These are phyloP conservation scores for Salix purpurea DNA, from an alignment of 345 rosid genomes.

Conservation along the genomic window DNA sequence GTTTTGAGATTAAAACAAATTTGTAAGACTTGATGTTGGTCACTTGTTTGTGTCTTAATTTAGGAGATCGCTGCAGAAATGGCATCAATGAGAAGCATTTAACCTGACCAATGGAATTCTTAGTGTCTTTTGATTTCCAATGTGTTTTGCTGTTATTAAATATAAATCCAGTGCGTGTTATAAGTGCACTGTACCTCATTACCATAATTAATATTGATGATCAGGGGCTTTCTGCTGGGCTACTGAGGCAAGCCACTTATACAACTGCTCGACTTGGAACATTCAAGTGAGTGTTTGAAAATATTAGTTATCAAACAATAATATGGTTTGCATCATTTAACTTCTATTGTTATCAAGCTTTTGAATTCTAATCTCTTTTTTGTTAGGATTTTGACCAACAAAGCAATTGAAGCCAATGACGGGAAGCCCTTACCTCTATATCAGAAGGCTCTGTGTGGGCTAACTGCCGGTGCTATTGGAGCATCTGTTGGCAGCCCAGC, in stretches of 20 bases:
- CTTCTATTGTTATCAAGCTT: neutral
- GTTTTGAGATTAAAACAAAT: neutral
- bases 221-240: slow-evolving; percentile 92
- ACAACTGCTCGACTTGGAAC: slow-evolving; percentile 98
- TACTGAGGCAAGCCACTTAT: slow-evolving; percentile 95
- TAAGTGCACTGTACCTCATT: neutral
- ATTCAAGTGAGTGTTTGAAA: slow-evolving; percentile 58
- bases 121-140: neutral
- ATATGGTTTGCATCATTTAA: neutral
- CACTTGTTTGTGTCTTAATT: neutral
- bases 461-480: slow-evolving; percentile 99
- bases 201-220: neutral
- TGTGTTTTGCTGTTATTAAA: neutral
- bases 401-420: slow-evolving; percentile 83
- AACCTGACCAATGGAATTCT: neutral
- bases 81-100: neutral
- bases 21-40: neutral
- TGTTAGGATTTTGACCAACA: slow-evolving; percentile 73
- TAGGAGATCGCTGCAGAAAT: neutral
- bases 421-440: slow-evolving; percentile 96
- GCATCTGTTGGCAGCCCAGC: slow-evolving; percentile 91
- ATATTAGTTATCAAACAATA: neutral
- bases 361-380: slow-evolving; percentile 3
- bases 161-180: neutral
- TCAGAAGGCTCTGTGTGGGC: slow-evolving; percentile 95